Base-by-base conservation (phyloP, 495 filamentous ascomycete species). In the Talaromyces trachyspermus region DNA sequence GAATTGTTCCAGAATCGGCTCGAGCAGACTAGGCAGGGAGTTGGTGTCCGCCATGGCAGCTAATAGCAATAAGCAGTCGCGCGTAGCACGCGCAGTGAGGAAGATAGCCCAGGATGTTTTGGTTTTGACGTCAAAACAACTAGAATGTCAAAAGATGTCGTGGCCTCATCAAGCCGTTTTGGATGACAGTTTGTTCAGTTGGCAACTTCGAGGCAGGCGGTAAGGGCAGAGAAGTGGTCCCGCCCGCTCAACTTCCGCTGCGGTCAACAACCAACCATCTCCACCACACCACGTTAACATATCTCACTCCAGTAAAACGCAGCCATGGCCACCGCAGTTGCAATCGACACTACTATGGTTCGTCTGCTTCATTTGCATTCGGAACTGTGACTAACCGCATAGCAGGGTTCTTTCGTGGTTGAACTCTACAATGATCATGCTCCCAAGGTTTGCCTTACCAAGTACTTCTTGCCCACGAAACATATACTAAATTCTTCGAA, bases 401-500 rank as follows among this genome's bases (percentile, higher is more conserved):
- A 7, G 0, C 50, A 86, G 90, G 90, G 92, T 59, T 79, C 69
- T 2, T 88, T 98, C 63, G 77, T 76, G 30, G 63, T 96, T 20
- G 92, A 98, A 69, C 88, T 98, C 48, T 98, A 98, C 78, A 78
- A 71, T 48, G 65, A 77, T 46, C 85, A 89, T 65, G 84, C 86
- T 1, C 86, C 86, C 3, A 85, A 83, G 65, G 77, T 80, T 55
- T 54, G 56, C 41, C 2, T 26, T 6, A 39, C 52, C 18, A 19
- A 7, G 18, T 43, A 9, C 22, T 17, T 29, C 11, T 49, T 40
- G 22, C 14, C 8, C 5, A 8, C 6, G 2, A 23, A 22, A 5
- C 17, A 24, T 14, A 10, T 12, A 20, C 51, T 66, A 23, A 66
- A 47, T 45, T 18, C 18, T 59, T 33, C 58, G 58, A 20, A 64